Percentiles rank a stretch among this genome's conserved stretches.
phyloP scores from a whole-genome alignment of 2,329 filamentous ascomycete species.

The Talaromyces sp. region DNA sequence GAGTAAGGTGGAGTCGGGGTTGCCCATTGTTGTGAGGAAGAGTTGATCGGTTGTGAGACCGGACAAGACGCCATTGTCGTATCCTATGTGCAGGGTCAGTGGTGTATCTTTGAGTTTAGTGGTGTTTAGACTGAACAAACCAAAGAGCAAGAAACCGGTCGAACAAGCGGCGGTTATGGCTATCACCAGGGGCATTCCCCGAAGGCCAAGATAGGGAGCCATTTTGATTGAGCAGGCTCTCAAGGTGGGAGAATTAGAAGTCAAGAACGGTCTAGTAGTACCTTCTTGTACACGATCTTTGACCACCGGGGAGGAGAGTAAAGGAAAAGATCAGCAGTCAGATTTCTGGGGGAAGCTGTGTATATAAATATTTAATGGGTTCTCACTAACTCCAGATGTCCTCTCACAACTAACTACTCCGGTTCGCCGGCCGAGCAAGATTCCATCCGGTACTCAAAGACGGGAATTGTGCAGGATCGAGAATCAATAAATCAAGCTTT shows the following conservation, averaged over 20 bases:
- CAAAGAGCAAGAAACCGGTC: conserved; percentile 14
- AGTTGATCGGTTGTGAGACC: conserved; percentile 16
- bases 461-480: background rate
- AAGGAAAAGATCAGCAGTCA: background rate
- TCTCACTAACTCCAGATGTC: too few species aligned
- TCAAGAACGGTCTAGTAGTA: background rate
- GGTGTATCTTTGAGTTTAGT: background rate
- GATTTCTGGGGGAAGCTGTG: background rate
- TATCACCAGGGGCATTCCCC: conserved; percentile 16
- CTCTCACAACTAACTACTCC: background rate
- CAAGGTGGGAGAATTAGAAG: too few species aligned
- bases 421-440: background rate
- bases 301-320: background rate
- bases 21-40: conserved; percentile 16
- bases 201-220: conserved; percentile 16
- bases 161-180: conserved; percentile 15
- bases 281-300: background rate
- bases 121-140: background rate
- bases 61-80: conserved; percentile 17
- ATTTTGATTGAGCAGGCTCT: background rate
- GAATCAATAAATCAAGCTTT: background rate
- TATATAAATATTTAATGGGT: background rate
- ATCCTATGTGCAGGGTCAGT: conserved; percentile 1
- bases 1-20: conserved; percentile 13
- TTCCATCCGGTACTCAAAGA: background rate